Evolutionary conservation across 148 eudicot species (phyloP).

Genomic region (Persicaria tinctoria): DNA sequence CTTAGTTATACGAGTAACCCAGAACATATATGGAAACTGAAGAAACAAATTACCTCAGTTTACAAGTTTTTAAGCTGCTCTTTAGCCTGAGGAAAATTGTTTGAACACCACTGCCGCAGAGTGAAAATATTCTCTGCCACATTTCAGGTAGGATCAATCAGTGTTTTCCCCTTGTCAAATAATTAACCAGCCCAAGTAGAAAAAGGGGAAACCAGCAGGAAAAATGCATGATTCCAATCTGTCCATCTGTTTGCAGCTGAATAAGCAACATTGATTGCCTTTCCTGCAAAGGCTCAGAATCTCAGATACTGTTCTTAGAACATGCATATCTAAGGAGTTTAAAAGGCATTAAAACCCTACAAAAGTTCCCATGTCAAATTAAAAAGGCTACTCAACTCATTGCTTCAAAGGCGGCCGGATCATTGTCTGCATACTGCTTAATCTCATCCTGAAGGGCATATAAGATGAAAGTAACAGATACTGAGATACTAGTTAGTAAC

Average conservation of each 20-base stretch:
- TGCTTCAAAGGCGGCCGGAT: conserved; percentile 87
- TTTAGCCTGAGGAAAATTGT: conserved; percentile 93
- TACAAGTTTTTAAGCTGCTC: conserved; percentile 91
- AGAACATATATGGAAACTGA: neutral
- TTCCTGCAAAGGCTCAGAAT: conserved; percentile 34
- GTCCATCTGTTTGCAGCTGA: conserved; percentile 98
- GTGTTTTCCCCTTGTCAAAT: neutral
- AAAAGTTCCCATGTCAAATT: conserved; percentile 4
- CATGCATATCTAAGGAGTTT: neutral
- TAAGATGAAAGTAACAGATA: neutral
- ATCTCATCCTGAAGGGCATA: conserved; percentile 48
- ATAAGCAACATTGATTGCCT: conserved; percentile 69
- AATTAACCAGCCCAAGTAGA: neutral
- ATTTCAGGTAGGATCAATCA: conserved; percentile 8
- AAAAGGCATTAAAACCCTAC: neutral
- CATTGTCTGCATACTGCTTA: conserved; percentile 84
- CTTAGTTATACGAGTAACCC: conserved; percentile 1
- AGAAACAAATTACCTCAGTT: conserved; percentile 53
- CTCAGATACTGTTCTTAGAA: conserved; percentile 18
- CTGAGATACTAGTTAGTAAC: conserved; percentile 2
- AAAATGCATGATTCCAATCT: conserved; percentile 31
- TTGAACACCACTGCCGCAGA: conserved; percentile 79
- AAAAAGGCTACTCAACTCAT: conserved; percentile 45
- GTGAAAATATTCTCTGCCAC: conserved; percentile 79
- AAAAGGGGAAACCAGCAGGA: neutral